Percentiles rank a stretch among this genome's conserved stretches.
Evolutionary conservation across 176 grass and related monocot species (phyloP).

Genomic region (Carex scoparia): DNA sequence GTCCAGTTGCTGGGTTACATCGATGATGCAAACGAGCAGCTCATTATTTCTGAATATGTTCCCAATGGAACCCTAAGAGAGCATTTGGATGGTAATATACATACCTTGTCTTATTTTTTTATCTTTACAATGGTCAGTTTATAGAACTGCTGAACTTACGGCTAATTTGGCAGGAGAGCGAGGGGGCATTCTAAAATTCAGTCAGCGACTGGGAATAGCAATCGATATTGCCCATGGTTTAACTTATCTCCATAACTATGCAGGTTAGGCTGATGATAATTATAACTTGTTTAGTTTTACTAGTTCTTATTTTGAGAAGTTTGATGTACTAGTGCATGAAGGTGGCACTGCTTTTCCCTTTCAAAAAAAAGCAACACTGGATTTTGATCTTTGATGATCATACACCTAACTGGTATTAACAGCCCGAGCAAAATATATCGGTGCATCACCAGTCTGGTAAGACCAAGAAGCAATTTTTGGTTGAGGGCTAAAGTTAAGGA

Average conservation of each 20-base stretch:
- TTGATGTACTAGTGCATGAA: neutral
- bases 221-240: constrained; percentile 90
- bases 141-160: neutral
- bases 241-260: constrained; percentile 95
- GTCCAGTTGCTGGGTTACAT: constrained; percentile 88
- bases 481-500: too few relatives aligned
- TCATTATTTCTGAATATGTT: constrained; percentile 81
- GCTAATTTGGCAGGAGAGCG: constrained; percentile 58
- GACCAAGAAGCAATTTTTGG: neutral
- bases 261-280: constrained; percentile 39
- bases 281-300: neutral
- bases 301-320: neutral
- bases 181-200: constrained; percentile 60
- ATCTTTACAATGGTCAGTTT: constrained; percentile 8
- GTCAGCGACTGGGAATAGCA: constrained; percentile 90
- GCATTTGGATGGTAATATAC: constrained; percentile 89
- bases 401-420: neutral
- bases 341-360: neutral
- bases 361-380: neutral
- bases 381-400: neutral
- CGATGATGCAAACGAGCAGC: constrained; percentile 57
- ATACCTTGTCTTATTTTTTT: constrained; percentile 32
- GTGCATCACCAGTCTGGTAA: neutral
- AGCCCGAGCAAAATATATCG: neutral
- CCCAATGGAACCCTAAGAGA: constrained; percentile 91